Evolutionary conservation across 495 filamentous ascomycete species (phyloP).

Genomic region (Cryomyces antarcticus): DNA sequence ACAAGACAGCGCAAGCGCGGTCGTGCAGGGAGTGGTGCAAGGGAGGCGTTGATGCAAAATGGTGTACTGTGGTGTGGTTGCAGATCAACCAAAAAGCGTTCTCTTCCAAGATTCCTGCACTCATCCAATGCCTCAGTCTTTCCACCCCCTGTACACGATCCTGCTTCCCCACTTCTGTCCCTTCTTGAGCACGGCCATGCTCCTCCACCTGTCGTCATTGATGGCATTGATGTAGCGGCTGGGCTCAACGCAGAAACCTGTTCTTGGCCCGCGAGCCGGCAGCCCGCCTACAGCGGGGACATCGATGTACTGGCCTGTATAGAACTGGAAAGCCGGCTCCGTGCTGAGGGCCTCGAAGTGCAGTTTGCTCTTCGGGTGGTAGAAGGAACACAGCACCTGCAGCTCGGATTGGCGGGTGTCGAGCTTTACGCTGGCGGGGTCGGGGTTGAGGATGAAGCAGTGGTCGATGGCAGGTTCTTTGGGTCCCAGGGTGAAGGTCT

Average conservation of each 20-base stretch:
- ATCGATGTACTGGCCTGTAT: constrained; percentile 69
- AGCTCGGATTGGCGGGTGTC: constrained; percentile 56
- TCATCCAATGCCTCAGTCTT: constrained; percentile 12
- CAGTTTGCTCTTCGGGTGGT: constrained; percentile 47
- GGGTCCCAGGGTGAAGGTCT: constrained; percentile 46
- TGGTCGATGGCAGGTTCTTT: constrained; percentile 63
- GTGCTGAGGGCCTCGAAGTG: constrained; percentile 74
- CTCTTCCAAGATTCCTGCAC: too few species aligned
- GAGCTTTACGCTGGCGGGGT: constrained; percentile 39
- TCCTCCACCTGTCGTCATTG: constrained; percentile 60
- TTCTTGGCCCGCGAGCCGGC: constrained; percentile 38
- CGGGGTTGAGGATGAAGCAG: constrained; percentile 61
- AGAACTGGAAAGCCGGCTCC: constrained; percentile 92
- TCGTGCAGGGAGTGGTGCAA: too few species aligned
- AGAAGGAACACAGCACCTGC: constrained; percentile 40
- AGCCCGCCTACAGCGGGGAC: constrained; percentile 48
- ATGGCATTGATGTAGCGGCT: constrained; percentile 75
- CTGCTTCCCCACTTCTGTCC: constrained; percentile 60
- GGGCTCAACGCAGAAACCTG: constrained; percentile 80
- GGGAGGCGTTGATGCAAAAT: too few species aligned
- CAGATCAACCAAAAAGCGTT: too few species aligned
- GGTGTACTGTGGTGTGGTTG: too few species aligned
- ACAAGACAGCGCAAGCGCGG: too few species aligned
- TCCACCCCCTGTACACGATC: constrained; percentile 67
- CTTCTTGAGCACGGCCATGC: constrained; percentile 55